Conservation (phyloP, 2,329 filamentous ascomycete species). For the Cladosporium halotolerans region DNA sequence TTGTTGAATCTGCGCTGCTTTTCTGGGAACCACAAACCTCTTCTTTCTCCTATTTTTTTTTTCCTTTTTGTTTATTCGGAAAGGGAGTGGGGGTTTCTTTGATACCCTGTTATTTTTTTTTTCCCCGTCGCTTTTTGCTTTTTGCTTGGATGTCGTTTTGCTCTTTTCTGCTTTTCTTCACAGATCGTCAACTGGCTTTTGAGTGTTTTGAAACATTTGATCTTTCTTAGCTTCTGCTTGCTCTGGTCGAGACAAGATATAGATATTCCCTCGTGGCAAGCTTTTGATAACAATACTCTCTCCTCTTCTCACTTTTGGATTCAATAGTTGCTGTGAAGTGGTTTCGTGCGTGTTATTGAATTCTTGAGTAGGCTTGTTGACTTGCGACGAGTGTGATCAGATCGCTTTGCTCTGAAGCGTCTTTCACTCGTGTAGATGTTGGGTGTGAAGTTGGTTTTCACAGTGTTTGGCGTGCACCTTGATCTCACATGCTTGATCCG, state of each 20-base stretch:
- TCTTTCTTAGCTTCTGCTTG: neutral
- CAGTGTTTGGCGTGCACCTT: no score
- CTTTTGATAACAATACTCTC: neutral
- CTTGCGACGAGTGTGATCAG: no score
- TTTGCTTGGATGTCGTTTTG: neutral
- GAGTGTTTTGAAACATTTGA: neutral
- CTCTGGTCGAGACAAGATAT: neutral
- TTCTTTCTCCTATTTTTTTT: neutral
- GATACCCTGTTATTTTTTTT: slow-evolving; percentile 8
- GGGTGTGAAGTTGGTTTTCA: no score
- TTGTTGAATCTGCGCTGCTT: neutral
- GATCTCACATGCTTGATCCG: no score
- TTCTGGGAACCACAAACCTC: neutral
- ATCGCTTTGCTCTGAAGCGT: no score
- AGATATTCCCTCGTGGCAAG: neutral
- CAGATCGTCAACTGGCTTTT: no score
- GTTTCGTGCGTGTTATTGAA: no score
- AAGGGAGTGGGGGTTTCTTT: slow-evolving; percentile 9
- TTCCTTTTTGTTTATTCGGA: neutral
- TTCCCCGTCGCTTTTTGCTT: neutral
- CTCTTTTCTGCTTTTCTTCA: neutral
- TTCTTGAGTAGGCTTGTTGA: no score
- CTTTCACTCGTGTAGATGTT: no score
- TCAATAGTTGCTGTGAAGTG: no score
- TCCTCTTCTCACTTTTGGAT: no score